Conservation (phyloP, 495 filamentous ascomycete genomes). For the Coniosporium apollinis region DNA sequence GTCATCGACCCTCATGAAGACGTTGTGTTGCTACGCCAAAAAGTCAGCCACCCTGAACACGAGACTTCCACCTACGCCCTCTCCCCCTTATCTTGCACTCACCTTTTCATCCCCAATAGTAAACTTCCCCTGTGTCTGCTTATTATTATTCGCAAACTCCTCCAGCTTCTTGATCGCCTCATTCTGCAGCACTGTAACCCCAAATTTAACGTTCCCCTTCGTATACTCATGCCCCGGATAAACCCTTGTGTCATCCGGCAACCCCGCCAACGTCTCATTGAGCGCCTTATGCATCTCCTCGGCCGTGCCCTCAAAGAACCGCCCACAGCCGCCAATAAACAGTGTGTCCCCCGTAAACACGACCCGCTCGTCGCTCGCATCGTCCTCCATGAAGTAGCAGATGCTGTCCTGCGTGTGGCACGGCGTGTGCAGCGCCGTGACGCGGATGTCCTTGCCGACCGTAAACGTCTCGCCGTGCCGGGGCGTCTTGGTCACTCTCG, state of each 20-base stretch:
- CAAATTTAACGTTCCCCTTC: constrained; percentile 82
- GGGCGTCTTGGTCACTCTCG: constrained; percentile 58
- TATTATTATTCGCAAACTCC: constrained; percentile 58
- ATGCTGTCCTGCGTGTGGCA: constrained; percentile 98
- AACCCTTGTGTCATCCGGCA: constrained; percentile 87
- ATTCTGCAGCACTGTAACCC: constrained; percentile 50
- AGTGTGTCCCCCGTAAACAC: constrained; percentile 95
- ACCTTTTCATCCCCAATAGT: constrained; percentile 98
- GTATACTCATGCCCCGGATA: constrained; percentile 98
- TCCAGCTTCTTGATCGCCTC: constrained; percentile 62
- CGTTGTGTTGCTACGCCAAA: constrained; percentile 62
- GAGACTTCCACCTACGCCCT: too few relatives aligned
- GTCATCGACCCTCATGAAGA: constrained; percentile 78
- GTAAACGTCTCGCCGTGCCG: constrained; percentile 60
- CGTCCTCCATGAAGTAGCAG: constrained; percentile 77
- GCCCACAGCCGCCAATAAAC: constrained; percentile 90
- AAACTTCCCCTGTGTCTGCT: constrained; percentile 86
- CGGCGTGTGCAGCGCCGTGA: constrained; percentile 84
- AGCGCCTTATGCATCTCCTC: constrained; percentile 84
- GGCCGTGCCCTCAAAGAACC: constrained; percentile 87
- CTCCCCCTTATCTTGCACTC: too few relatives aligned
- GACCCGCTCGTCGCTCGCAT: constrained; percentile 55
- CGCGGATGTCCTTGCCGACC: constrained; percentile 63
- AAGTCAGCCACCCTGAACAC: too few relatives aligned
- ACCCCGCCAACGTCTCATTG: constrained; percentile 61